Evolutionary conservation across 2,329 filamentous ascomycete species (phyloP), one percentile per base, ranked within the genome.

Genomic region (Lasiodiplodia gonubiensis): DNA sequence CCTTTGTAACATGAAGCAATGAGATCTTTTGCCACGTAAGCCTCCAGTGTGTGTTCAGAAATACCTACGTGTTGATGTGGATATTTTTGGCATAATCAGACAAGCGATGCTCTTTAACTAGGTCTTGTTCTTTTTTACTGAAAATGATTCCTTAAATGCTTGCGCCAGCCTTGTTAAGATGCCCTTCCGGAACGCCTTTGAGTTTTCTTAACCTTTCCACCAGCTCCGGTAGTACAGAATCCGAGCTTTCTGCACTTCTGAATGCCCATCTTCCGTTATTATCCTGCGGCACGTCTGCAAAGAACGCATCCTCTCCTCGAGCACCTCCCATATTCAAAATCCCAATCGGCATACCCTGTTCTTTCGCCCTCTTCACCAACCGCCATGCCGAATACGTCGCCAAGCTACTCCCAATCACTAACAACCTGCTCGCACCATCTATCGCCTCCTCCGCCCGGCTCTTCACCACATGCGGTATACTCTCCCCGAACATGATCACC

Each of bases 381-480:
- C 94, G 85, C 93, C 93, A 99, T 0, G 95, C 95, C 12, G 93
- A 97, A 78, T 97, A 98, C 0, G 95, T 98, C 6, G 95, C 95
- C 57, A 98, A 85, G 69, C 92, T 97, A 42, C 92, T 97, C 4
- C 94, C 95, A 18, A 98, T 78, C 10, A 98, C 86, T 25, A 98
- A 82, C 42, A 98, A 79, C 68, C 88, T 87, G 6, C 88, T 89
- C 1, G 93, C 91, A 33, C 86, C 85, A 74, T 97, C 92, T 60
- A 98, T 88, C 14, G 91, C 91, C 33, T 88, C 81, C 75, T 98
- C 94, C 1, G 94, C 94, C 0, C 88, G 89, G 1, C 82, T 78
- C 77, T 96, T 97, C 42, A 94, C 89, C 1, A 80, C 74, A 1
- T 80, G 78, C 0, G 87, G 83, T 60, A 98, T 97, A 68, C 88